Conservation (phyloP, 345 rosid species). For the Salix koriyanagi region DNA sequence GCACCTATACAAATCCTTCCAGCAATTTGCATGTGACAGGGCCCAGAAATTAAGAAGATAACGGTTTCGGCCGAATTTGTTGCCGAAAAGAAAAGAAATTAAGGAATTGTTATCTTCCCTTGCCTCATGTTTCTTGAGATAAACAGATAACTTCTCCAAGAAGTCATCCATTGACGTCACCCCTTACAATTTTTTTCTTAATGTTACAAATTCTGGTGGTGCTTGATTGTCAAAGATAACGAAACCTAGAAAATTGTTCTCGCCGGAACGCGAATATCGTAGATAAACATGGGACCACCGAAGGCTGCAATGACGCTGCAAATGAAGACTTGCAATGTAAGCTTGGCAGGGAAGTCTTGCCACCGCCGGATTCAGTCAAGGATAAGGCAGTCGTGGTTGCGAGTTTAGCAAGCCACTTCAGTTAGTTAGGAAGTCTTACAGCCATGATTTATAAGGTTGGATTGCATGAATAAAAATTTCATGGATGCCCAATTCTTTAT, state of each 20-base stretch:
- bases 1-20: conserved; percentile 60
- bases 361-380: conserved; percentile 21
- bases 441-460: not conserved
- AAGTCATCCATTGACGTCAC: conserved; percentile 79
- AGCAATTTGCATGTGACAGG: conserved; percentile 45
- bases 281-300: conserved; percentile 65
- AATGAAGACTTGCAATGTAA: conserved; percentile 39
- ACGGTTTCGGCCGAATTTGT: conserved; percentile 43
- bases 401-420: not conserved
- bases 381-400: conserved; percentile 25
- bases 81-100: conserved; percentile 30
- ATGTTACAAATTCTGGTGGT: not conserved
- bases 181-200: conserved; percentile 25
- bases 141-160: conserved; percentile 56
- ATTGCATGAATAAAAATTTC: not conserved
- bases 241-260: not conserved
- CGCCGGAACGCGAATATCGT: conserved; percentile 60
- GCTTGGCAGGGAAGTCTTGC: conserved; percentile 31
- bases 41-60: conserved; percentile 46
- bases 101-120: conserved; percentile 50
- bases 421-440: not conserved
- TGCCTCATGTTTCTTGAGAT: conserved; percentile 50
- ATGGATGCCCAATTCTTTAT: too few relatives aligned
- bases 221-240: not conserved
- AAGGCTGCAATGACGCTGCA: conserved; percentile 49